These are phyloP conservation scores for Mycena alexandri DNA, from an alignment of 768 basidiomycete genomes.

Conservation along the genomic window DNA sequence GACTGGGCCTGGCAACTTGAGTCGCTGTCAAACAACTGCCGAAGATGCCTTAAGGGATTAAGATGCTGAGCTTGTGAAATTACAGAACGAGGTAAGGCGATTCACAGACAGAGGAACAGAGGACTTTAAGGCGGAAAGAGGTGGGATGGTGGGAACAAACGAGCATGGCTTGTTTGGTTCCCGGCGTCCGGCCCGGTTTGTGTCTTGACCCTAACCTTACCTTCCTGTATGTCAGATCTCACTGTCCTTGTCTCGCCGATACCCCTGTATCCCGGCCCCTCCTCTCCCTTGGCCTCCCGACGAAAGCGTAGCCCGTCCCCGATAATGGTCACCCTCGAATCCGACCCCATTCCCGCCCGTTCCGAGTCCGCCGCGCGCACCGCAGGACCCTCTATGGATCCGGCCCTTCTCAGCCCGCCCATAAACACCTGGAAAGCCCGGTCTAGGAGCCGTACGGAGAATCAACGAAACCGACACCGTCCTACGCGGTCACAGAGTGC, in stretches of 20 bases:
- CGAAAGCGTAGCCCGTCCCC: conserved; percentile 36
- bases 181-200: too few relatives aligned
- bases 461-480: conserved; percentile 50
- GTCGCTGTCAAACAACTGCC: too few relatives aligned
- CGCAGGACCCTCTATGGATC: conserved; percentile 44
- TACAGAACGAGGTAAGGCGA: too few relatives aligned
- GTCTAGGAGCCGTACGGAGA: conserved; percentile 30
- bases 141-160: too few relatives aligned
- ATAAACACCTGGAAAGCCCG: conserved; percentile 61
- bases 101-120: too few relatives aligned
- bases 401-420: conserved; percentile 60
- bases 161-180: too few relatives aligned
- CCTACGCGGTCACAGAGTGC: conserved; percentile 63
- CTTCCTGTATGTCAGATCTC: conserved; percentile 61
- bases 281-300: conserved; percentile 37
- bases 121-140: too few relatives aligned
- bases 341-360: conserved; percentile 23
- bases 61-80: too few relatives aligned
- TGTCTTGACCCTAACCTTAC: background rate
- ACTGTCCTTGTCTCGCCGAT: conserved; percentile 65
- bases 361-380: conserved; percentile 39
- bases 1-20: too few relatives aligned
- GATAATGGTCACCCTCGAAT: conserved; percentile 59
- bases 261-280: conserved; percentile 54
- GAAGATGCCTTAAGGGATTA: too few relatives aligned